Percentiles rank a stretch among this genome's conserved stretches.
Evolutionary conservation across 768 basidiomycete genomes (phyloP).

Genomic region (Mycena floridula): DNA sequence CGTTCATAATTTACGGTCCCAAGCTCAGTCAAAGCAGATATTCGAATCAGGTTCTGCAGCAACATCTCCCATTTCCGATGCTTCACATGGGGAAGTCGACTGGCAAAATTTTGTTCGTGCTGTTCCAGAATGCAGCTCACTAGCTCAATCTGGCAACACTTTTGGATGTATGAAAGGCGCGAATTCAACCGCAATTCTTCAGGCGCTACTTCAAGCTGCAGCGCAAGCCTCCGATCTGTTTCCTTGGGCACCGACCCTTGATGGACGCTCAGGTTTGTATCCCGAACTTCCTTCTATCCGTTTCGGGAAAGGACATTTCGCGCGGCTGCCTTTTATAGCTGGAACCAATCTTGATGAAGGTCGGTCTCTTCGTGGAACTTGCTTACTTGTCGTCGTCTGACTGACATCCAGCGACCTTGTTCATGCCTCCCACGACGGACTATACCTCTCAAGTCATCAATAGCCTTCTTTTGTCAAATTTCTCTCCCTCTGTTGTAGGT

Average conservation of each 20-base stretch:
- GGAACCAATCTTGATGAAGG: conserved; percentile 44
- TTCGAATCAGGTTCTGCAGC: conserved; percentile 35
- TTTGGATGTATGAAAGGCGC: conserved; percentile 24
- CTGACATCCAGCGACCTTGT: conserved; percentile 22
- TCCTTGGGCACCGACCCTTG: conserved; percentile 32
- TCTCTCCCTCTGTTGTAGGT: conserved; percentile 13
- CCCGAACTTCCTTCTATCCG: conserved; percentile 32
- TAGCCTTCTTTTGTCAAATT: conserved; percentile 14
- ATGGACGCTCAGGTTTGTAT: conserved; percentile 31
- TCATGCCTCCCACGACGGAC: conserved; percentile 13
- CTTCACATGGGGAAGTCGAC: conserved; percentile 19
- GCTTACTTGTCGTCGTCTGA: neutral
- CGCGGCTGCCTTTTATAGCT: conserved; percentile 36
- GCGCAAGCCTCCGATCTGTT: conserved; percentile 18
- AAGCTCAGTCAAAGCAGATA: too few relatives aligned
- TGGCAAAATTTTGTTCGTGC: conserved; percentile 25
- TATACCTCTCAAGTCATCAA: conserved; percentile 19
- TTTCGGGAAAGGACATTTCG: conserved; percentile 25
- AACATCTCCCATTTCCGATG: conserved; percentile 21
- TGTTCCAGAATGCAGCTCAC: conserved; percentile 19
- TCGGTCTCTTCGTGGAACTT: conserved; percentile 13
- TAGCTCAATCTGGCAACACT: conserved; percentile 21
- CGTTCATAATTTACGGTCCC: neutral
- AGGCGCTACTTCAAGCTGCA: conserved; percentile 19
- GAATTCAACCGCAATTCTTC: conserved; percentile 21